These are phyloP conservation scores for Monosporascus sp. DNA, from an alignment of 2,329 filamentous ascomycete genomes.

Conservation along the genomic window DNA sequence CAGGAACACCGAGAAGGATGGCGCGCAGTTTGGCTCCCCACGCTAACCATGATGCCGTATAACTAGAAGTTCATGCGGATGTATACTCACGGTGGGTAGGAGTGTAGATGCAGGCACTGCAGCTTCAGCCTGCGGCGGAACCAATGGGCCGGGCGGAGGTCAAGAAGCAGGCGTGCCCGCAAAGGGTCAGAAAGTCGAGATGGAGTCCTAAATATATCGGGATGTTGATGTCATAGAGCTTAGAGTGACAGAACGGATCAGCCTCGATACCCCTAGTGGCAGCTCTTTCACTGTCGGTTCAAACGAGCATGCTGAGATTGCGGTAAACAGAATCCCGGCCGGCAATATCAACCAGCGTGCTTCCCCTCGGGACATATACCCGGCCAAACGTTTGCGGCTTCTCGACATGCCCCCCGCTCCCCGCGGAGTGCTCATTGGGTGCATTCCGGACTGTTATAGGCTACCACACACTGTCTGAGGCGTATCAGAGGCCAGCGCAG, in stretches of 20 bases:
- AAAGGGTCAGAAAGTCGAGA: not conserved
- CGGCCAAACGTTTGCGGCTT: not conserved
- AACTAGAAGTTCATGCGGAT: not conserved
- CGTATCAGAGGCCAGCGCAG: not conserved
- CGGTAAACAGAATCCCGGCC: not conserved
- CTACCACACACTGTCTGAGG: not conserved
- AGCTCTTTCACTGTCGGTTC: not conserved
- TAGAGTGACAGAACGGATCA: not conserved
- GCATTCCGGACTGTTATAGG: not conserved
- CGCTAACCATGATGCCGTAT: not conserved
- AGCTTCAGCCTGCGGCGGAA: not conserved
- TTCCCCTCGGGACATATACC: not conserved
- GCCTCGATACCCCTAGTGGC: not conserved
- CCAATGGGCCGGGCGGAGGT: not conserved
- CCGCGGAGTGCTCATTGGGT: not conserved
- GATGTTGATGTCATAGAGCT: not conserved
- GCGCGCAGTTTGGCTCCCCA: not conserved
- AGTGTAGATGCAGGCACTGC: not conserved
- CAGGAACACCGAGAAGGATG: not conserved
- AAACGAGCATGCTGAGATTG: not conserved
- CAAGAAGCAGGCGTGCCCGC: not conserved
- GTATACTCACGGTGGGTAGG: not conserved
- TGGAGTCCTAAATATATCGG: not conserved
- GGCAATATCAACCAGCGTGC: not conserved
- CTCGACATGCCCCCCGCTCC: not conserved